These are phyloP conservation scores for Guadua angustifolia DNA, from an alignment of 176 grass and related monocot species.

Conservation along the genomic window DNA sequence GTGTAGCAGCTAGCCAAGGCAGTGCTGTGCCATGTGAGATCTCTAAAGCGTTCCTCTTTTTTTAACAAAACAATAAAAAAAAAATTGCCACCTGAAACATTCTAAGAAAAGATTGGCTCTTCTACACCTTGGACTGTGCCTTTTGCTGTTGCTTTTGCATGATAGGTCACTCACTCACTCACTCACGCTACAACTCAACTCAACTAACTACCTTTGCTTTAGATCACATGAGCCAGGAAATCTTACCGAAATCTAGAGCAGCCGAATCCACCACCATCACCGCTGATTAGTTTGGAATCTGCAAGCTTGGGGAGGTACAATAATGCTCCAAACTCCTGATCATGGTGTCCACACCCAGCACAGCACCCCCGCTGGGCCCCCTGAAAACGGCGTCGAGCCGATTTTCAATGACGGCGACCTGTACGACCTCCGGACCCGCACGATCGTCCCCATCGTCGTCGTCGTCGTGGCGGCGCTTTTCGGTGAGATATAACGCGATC, in stretches of 20 bases:
- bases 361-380: background rate
- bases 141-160: conserved; percentile 44
- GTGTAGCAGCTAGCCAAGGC: background rate
- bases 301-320: conserved; percentile 42
- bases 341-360: conserved; percentile 51
- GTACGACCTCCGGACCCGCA: conserved; percentile 1
- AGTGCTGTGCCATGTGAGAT: conserved; percentile 5
- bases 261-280: conserved; percentile 51
- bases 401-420: conserved; percentile 51
- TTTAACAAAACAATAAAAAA: background rate
- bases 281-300: conserved; percentile 61
- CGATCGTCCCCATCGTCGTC: background rate
- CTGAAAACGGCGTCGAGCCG: conserved; percentile 35
- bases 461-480: conserved; percentile 10
- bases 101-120: conserved; percentile 48
- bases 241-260: conserved; percentile 56
- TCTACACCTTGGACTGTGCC: conserved; percentile 36
- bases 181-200: conserved; percentile 11
- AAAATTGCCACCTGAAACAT: conserved; percentile 34
- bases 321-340: conserved; percentile 46
- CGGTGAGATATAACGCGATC: conserved; percentile 33
- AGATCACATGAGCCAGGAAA: conserved; percentile 38
- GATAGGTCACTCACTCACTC: conserved; percentile 19
- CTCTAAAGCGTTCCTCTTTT: background rate
- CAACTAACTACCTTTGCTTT: conserved; percentile 25